A percentile compares a stretch with the other conserved stretches of the same genome.
These are phyloP conservation scores for Capronia coronata DNA, from an alignment of 2,329 filamentous ascomycete genomes.

Conservation along the genomic window DNA sequence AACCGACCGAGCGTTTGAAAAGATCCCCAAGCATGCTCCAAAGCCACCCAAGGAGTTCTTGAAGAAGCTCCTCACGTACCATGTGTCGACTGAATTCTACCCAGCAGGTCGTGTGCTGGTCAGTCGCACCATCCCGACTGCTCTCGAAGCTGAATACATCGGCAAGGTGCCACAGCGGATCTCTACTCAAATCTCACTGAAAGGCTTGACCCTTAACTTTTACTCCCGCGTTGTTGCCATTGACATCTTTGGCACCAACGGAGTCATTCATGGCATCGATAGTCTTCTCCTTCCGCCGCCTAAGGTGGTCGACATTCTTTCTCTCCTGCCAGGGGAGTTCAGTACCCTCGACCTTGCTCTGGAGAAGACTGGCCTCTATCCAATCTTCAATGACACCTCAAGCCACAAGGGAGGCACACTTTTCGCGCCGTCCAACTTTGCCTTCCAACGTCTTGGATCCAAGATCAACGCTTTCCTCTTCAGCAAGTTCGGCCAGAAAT, in stretches of 20 bases:
- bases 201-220: conserved; percentile 68
- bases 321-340: conserved; percentile 62
- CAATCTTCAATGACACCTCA: conserved; percentile 52
- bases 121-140: conserved; percentile 68
- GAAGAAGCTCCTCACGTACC: conserved; percentile 65
- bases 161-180: conserved; percentile 66
- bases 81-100: conserved; percentile 63
- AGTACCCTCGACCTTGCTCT: conserved; percentile 71
- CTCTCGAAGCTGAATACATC: conserved; percentile 53
- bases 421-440: conserved; percentile 73
- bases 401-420: conserved; percentile 62
- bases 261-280: conserved; percentile 72
- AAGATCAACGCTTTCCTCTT: conserved; percentile 79
- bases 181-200: conserved; percentile 56
- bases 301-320: conserved; percentile 56
- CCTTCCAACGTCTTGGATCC: conserved; percentile 69
- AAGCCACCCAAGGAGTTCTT: conserved; percentile 66
- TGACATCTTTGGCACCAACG: conserved; percentile 56
- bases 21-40: conserved; percentile 49
- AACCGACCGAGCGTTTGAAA: conserved; percentile 67
- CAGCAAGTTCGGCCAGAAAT: conserved; percentile 64
- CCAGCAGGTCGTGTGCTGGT: conserved; percentile 59
- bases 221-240: conserved; percentile 63
- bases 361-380: conserved; percentile 63
- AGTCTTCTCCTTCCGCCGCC: conserved; percentile 71